Conservation (phyloP, 176 grass and related monocot genomes). For the Carex parvula region DNA sequence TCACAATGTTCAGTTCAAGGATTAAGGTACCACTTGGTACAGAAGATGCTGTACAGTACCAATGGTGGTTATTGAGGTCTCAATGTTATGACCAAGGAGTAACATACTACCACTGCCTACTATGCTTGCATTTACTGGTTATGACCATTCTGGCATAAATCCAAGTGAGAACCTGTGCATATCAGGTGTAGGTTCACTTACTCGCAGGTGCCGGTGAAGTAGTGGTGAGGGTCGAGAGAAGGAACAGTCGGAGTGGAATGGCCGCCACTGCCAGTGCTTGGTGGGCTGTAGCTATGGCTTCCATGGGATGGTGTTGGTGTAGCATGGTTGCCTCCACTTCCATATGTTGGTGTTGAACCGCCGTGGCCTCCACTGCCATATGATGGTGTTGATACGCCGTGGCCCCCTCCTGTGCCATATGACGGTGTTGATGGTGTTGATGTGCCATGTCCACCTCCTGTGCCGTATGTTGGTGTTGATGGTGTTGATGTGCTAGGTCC, state of each 20-base stretch:
- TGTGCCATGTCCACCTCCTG: constrained; percentile 12
- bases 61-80: neutral
- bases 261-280: constrained; percentile 24
- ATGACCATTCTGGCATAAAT: neutral
- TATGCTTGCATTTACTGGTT: neutral
- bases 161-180: neutral
- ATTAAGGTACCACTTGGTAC: neutral
- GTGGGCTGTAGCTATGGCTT: constrained; percentile 29
- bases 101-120: neutral
- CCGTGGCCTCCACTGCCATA: constrained; percentile 30
- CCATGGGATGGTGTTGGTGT: constrained; percentile 40
- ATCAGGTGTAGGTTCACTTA: constrained; percentile 31
- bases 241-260: constrained; percentile 40
- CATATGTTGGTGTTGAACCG: constrained; percentile 32
- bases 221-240: constrained; percentile 43
- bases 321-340: constrained; percentile 30
- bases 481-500: constrained; percentile 19
- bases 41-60: neutral
- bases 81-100: neutral
- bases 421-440: constrained; percentile 21
- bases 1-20: neutral
- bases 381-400: constrained; percentile 29
- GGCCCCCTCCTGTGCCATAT: constrained; percentile 30
- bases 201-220: constrained; percentile 61
- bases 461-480: neutral